Percentiles rank a stretch among this genome's conserved stretches.
Evolutionary conservation across 1,284 basidiomycete genomes (phyloP).

Genomic region (Phlebopus sp.): DNA sequence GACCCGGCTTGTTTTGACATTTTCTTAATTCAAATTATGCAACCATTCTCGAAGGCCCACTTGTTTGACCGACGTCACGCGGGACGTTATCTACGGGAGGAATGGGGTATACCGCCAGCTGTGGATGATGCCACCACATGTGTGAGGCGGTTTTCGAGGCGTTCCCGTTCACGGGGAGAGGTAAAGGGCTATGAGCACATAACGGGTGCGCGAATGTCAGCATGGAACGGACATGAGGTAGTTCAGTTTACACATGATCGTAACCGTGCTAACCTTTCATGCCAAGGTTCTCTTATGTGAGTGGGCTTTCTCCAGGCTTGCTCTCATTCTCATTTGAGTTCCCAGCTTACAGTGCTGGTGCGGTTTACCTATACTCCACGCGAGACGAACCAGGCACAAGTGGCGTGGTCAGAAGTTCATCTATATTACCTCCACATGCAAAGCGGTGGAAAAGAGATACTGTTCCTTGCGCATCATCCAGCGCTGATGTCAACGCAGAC

Average conservation of each 20-base stretch:
- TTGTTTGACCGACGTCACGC: constrained; percentile 86
- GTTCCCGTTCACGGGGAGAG: constrained; percentile 35
- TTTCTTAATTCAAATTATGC: not conserved
- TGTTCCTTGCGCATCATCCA: not conserved
- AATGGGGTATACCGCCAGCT: constrained; percentile 68
- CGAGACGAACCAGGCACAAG: constrained; percentile 53
- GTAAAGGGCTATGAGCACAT: constrained; percentile 56
- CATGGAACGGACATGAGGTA: constrained; percentile 78
- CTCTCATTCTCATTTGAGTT: constrained; percentile 9
- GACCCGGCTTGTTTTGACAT: not conserved
- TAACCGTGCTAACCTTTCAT: constrained; percentile 12
- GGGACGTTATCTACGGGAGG: constrained; percentile 58
- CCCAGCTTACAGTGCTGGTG: constrained; percentile 75
- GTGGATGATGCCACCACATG: constrained; percentile 65
- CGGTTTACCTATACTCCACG: constrained; percentile 79
- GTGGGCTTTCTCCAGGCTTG: constrained; percentile 6
- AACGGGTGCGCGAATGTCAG: constrained; percentile 77
- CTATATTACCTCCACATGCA: constrained; percentile 24
- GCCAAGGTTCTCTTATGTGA: constrained; percentile 30
- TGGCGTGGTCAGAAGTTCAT: constrained; percentile 4
- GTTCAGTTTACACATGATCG: constrained; percentile 11
- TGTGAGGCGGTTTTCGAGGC: constrained; percentile 79
- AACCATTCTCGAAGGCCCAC: constrained; percentile 56
- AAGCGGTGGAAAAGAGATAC: not conserved
- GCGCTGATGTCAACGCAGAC: not conserved